Evolutionary conservation across 805 yeast species (phyloP).

Genomic region (Monosporozyma servazzii): DNA sequence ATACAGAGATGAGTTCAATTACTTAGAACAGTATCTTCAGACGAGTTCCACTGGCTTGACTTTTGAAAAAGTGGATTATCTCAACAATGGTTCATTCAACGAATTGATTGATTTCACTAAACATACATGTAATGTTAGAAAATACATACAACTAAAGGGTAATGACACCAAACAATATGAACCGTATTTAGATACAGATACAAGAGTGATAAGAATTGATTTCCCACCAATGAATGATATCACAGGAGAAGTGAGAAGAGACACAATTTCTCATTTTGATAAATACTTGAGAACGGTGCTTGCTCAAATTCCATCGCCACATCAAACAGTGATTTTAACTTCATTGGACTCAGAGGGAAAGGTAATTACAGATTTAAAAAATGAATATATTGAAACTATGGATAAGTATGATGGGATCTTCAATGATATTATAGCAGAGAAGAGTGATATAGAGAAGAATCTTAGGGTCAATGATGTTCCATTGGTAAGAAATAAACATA

Average conservation of each 20-base stretch:
- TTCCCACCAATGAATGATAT: constrained; percentile 36
- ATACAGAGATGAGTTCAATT: constrained; percentile 36
- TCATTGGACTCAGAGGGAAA: constrained; percentile 26
- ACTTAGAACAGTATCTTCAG: constrained; percentile 41
- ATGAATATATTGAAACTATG: constrained; percentile 1
- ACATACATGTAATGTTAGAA: constrained; percentile 20
- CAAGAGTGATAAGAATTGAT: constrained; percentile 52
- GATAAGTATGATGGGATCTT: constrained; percentile 33
- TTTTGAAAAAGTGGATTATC: constrained; percentile 40
- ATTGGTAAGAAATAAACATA: constrained; percentile 22
- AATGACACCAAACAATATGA: constrained; percentile 38
- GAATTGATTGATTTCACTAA: constrained; percentile 12
- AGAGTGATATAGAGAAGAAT: constrained; percentile 48
- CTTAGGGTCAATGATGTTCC: constrained; percentile 29
- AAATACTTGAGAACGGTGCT: constrained; percentile 44
- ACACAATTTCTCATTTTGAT: constrained; percentile 35
- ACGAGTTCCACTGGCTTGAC: constrained; percentile 54
- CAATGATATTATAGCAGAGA: constrained; percentile 45
- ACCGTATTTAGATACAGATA: constrained; percentile 53
- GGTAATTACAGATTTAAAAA: not conserved
- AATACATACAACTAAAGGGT: constrained; percentile 20
- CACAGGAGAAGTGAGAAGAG: constrained; percentile 24
- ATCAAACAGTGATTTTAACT: constrained; percentile 51
- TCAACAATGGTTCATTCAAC: constrained; percentile 14
- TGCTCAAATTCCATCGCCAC: constrained; percentile 70